Conservation (phyloP, 345 rosid genomes). For the Kandelia obovata region DNA sequence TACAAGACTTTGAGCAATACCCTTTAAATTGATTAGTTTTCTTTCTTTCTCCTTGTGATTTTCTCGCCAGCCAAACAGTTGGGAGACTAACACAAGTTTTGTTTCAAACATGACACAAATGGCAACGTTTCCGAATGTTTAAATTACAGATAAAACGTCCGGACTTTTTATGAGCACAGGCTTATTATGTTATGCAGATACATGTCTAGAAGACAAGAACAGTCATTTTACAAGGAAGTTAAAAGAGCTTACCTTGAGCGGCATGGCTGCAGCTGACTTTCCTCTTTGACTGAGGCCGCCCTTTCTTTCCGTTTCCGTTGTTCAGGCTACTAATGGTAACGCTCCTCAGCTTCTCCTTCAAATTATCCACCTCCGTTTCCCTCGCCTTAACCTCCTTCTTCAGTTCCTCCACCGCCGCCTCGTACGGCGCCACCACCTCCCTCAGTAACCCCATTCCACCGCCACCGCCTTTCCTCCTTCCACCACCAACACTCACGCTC, state of each 20-base stretch:
- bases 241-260: slow-evolving; percentile 26
- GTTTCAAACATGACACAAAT: background rate
- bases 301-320: slow-evolving; percentile 51
- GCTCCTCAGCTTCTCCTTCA: slow-evolving; percentile 66
- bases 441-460: slow-evolving; percentile 48
- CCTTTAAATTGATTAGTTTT: background rate
- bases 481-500: slow-evolving; percentile 29
- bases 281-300: slow-evolving; percentile 54
- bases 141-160: background rate
- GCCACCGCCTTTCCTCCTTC: slow-evolving; percentile 19
- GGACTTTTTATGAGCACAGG: background rate
- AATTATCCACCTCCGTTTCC: slow-evolving; percentile 63
- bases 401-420: slow-evolving; percentile 80
- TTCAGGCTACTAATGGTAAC: slow-evolving; percentile 13
- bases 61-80: background rate
- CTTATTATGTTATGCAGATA: background rate
- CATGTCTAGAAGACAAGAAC: background rate
- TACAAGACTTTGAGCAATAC: too few species aligned
- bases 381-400: slow-evolving; percentile 73
- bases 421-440: slow-evolving; percentile 90
- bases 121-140: too few species aligned
- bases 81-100: background rate
- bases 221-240: background rate
- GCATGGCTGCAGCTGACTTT: slow-evolving; percentile 61
- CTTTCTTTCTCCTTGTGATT: background rate